These are phyloP conservation scores for Cercospora nicotianae DNA, from an alignment of 2,329 filamentous ascomycete species.

Conservation along the genomic window DNA sequence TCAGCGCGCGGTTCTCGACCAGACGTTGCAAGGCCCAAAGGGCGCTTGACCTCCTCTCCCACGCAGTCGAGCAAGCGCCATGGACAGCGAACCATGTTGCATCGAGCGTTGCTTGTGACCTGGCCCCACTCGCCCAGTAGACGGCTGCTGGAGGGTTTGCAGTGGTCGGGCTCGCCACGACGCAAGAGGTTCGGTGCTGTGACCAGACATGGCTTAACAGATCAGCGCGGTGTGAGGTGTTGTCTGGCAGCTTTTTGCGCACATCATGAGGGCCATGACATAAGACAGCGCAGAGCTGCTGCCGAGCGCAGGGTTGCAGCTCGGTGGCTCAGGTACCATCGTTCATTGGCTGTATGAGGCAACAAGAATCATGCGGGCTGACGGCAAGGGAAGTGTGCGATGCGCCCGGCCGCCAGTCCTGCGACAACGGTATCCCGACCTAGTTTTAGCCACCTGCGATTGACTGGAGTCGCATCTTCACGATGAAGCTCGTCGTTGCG, in stretches of 20 bases:
- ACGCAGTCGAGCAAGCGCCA: not conserved
- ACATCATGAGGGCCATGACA: slow-evolving; percentile 14
- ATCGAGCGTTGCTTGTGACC: slow-evolving; percentile 6
- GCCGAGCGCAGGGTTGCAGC: not conserved
- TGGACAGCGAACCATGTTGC: slow-evolving; percentile 9
- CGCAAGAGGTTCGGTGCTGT: slow-evolving; percentile 1
- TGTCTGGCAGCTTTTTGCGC: not conserved
- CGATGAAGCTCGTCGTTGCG: not conserved
- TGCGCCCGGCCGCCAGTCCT: not conserved
- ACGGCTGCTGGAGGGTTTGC: not conserved
- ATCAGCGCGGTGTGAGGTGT: slow-evolving; percentile 1
- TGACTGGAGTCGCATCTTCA: not conserved
- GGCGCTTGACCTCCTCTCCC: slow-evolving; percentile 6
- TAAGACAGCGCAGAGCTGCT: slow-evolving; percentile 3
- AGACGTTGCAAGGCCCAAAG: not conserved
- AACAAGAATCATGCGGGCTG: slow-evolving; percentile 19
- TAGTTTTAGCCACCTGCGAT: not conserved
- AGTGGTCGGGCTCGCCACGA: not conserved
- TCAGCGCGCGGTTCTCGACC: slow-evolving; percentile 4
- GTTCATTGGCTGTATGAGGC: slow-evolving; percentile 20
- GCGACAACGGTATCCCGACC: slow-evolving; percentile 1
- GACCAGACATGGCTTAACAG: slow-evolving; percentile 5
- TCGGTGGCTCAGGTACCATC: slow-evolving; percentile 15
- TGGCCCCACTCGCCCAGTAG: not conserved
- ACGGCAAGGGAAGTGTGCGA: slow-evolving; percentile 8